Percentiles rank a stretch among this genome's conserved stretches.
These are phyloP conservation scores for Apiospora arundinis DNA, from an alignment of 2,329 filamentous ascomycete genomes.

Conservation along the genomic window DNA sequence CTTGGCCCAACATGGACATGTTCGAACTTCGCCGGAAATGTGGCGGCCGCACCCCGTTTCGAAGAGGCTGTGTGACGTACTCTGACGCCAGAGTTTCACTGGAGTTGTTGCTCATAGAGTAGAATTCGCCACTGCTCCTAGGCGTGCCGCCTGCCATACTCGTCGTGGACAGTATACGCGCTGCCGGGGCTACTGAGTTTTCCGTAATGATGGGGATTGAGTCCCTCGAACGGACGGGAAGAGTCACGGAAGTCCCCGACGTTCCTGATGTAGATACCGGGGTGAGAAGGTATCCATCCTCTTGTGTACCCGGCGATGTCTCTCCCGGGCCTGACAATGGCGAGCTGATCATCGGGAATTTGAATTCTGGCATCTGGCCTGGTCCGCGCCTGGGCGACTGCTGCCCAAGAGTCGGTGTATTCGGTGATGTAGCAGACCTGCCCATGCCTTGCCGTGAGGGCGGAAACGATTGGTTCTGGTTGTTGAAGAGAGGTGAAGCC, in stretches of 20 bases:
- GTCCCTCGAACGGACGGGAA: conserved; percentile 51
- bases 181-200: conserved; percentile 62
- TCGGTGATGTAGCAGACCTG: conserved; percentile 51
- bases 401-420: conserved; percentile 48
- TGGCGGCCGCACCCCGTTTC: conserved; percentile 45
- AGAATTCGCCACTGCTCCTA: conserved; percentile 92
- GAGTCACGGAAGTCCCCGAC: conserved; percentile 42
- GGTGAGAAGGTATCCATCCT: conserved; percentile 49
- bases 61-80: conserved; percentile 67
- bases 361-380: conserved; percentile 60
- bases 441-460: conserved; percentile 51
- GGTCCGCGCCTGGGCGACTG: conserved; percentile 50
- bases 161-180: conserved; percentile 77
- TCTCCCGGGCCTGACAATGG: conserved; percentile 43
- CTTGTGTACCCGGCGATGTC: conserved; percentile 36
- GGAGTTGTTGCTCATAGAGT: conserved; percentile 93
- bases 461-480: conserved; percentile 53
- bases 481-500: conserved; percentile 58
- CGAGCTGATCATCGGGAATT: conserved; percentile 58
- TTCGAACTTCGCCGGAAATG: conserved; percentile 56
- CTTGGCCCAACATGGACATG: conserved; percentile 47
- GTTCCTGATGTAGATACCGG: conserved; percentile 45
- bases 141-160: conserved; percentile 80
- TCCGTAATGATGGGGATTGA: conserved; percentile 60
- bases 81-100: conserved; percentile 93